Base-by-base conservation (phyloP, 2,329 filamentous ascomycete genomes). In the Didymella pomorum region DNA sequence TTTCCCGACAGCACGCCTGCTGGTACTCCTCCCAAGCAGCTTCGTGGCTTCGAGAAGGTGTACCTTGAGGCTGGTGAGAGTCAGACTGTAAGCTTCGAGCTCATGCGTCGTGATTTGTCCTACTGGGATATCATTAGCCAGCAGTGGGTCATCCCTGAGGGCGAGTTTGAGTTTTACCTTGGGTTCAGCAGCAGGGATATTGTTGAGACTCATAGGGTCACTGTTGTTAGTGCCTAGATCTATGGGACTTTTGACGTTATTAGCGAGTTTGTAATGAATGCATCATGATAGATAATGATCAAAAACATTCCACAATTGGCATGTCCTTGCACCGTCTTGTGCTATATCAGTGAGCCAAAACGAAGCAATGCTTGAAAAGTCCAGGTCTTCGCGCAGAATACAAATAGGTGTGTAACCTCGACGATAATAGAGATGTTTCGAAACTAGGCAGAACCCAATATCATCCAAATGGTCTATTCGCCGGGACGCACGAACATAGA, bases 51-150 rank as follows among this genome's bases (percentile, higher is more conserved):
- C 62, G 79, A 83, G n/a, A 86, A 86, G 75, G 69, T 83, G 1
- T 69, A 71, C 25, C 72, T 87, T 1, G 66, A 72, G n/a, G 63
- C 77, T 0, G 91, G 91, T 20, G 78, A 86, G 75, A 86, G 83
- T 46, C 81, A 81, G n/a, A 84, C 82, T 3, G 95, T 95, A 78
- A 81, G 76, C 0, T 88, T 86, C 1, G 83, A 87, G 28, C 77
- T 97, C 50, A 92, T 87, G 21, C 84, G 93, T 33, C 86, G 92
- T 55, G 93, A 97, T 72, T 66, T 97, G 60, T 92, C 89, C 75
- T 95, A 92, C 79, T 97, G 93, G 93, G 91, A 96, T 65, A 80
- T 86, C 1, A 81, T 74, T 0, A 75, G 79, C 20, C 92, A 97
- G 82, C 88, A 97, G 80, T 97, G 93, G 93, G 84, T 92, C 26